phyloP scores from a whole-genome alignment of 2,329 filamentous ascomycete species.

The Trichoderma lentiforme region DNA sequence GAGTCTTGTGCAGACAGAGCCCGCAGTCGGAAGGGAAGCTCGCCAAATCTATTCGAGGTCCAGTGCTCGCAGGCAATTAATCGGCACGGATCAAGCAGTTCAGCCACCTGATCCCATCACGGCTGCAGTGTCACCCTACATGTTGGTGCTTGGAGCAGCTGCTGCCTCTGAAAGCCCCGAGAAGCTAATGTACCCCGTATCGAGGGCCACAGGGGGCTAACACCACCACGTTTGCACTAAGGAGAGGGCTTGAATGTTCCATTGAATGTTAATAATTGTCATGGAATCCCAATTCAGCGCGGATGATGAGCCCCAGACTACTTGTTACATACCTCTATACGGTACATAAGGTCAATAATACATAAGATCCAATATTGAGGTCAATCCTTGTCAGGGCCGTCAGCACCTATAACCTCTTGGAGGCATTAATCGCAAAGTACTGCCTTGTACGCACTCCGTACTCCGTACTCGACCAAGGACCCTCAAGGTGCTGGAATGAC shows the following conservation, averaged over 20 bases:
- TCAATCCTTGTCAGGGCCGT: neutral
- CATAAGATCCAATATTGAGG: neutral
- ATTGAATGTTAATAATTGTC: neutral
- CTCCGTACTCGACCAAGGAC: neutral
- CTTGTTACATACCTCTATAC: neutral
- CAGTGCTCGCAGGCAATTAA: neutral
- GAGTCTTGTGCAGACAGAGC: neutral
- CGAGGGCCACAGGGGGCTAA: neutral
- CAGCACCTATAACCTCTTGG: neutral
- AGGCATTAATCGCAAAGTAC: neutral
- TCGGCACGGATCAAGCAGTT: neutral
- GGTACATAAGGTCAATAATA: neutral
- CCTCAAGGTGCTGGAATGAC: constrained; percentile 2
- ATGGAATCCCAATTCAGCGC: neutral
- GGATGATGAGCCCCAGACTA: neutral
- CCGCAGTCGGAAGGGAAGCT: neutral
- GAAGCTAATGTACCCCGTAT: constrained; percentile 12
- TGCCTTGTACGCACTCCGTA: neutral
- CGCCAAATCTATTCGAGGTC: neutral
- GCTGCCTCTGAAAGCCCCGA: neutral
- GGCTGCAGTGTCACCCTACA: constrained; percentile 3
- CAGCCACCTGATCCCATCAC: neutral
- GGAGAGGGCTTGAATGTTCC: neutral
- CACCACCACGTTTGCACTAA: neutral
- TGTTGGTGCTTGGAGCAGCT: neutral